Evolutionary conservation across 176 grass and related monocot species (phyloP), one percentile per base, ranked within the genome.

Genomic region (Areca catechu): DNA sequence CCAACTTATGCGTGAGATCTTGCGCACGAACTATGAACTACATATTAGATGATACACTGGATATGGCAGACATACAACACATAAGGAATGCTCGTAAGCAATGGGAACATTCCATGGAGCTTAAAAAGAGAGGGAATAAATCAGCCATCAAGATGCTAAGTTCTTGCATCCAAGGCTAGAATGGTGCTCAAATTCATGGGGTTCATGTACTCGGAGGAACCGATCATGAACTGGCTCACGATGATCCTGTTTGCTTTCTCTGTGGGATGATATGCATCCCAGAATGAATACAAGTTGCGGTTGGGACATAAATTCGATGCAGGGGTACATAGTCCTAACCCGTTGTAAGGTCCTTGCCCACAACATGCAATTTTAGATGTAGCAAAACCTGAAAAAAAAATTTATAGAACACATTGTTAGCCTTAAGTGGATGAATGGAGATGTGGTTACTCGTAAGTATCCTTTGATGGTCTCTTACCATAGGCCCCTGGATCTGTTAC

Each of bases 171-270:
- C 80, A 88, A 66, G 19, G 93, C 81, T 60, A 96, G 79, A 71
- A 96, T 77, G 68, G 92, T 82, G 86, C 92, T 96, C 74, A 96
- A n/a, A 80, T 96, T 96, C 77, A 90, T 82, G 49, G 92, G 92
- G 71, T 24, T 81, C 83, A 96, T 88, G 79, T 88, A 85, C 60
- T 90, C 92, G 19, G 63, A 61, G 15, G 86, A 74, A 4, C 92
- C 92, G 18, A 73, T 85, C 86, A 96, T 80, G 74, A 96, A 71
- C 77, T 84, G 80, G 6, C 25, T 24, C 71, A 96, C 92, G 56
- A 96, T 86, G 77, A 97, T 74, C 65, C 83, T 65, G 80, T 87
- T 91, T 24, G 93, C 93, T 24, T 70, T 77, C 93, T 97, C 93
- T 22, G 86, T 77, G 14, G 93, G 93, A 67, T 97, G 93, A 73